Conservation (phyloP, 2,329 filamentous ascomycete species). For the Aspergillus caelatus region DNA sequence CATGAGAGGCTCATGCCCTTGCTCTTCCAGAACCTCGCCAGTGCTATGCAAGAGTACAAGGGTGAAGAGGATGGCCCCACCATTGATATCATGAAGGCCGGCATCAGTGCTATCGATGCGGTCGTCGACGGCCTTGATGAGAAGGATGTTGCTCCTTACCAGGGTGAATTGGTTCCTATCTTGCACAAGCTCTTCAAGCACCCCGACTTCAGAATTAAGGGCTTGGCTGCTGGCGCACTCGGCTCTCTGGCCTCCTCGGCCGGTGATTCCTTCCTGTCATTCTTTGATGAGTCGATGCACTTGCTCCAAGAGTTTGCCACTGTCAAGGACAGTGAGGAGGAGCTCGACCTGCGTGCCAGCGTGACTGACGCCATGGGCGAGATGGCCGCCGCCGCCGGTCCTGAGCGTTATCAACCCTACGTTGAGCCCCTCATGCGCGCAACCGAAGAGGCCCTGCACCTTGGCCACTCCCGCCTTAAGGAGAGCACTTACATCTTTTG, state of each 20-base stretch:
- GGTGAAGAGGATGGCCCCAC: conserved; percentile 71
- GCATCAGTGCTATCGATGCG: conserved; percentile 87
- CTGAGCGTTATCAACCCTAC: conserved; percentile 85
- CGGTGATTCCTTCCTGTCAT: conserved; percentile 82
- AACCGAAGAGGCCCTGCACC: conserved; percentile 84
- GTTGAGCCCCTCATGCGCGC: conserved; percentile 88
- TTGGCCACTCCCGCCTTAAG: conserved; percentile 86
- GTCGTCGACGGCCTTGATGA: conserved; percentile 73
- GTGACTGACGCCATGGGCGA: conserved; percentile 92
- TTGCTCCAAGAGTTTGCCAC: conserved; percentile 81
- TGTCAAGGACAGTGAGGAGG: conserved; percentile 86
- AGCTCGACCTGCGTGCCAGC: conserved; percentile 84
- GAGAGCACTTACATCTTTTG: conserved; percentile 98
- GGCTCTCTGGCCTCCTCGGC: conserved; percentile 88
- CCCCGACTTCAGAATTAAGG: conserved; percentile 86
- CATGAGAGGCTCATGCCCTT: conserved; percentile 83
- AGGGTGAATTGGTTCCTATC: conserved; percentile 78
- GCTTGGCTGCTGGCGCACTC: conserved; percentile 82
- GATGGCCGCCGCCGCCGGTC: conserved; percentile 85
- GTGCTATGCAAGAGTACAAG: conserved; percentile 70
- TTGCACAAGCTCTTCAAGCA: conserved; percentile 83
- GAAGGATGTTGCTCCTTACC: conserved; percentile 79
- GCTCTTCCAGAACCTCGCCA: conserved; percentile 84
- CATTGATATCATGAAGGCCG: conserved; percentile 83
- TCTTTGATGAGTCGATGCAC: conserved; percentile 87